These are phyloP conservation scores for Candida parachauliodes DNA, from an alignment of 805 yeast species.

Conservation along the genomic window DNA sequence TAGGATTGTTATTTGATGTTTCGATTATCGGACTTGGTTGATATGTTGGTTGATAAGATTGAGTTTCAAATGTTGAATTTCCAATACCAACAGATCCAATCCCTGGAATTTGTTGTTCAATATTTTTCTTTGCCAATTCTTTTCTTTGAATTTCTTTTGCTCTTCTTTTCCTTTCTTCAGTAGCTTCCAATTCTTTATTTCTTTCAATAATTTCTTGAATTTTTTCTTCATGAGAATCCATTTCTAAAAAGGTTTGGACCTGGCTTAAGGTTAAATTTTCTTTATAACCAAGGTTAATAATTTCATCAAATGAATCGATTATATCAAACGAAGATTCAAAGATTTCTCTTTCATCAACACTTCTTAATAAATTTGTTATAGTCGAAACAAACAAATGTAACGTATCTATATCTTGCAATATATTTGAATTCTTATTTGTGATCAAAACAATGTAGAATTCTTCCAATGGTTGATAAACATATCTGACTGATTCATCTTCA, in stretches of 20 bases:
- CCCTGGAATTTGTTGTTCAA: slow-evolving; percentile 41
- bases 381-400: slow-evolving; percentile 81
- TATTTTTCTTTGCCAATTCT: slow-evolving; percentile 63
- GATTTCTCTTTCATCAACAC: slow-evolving; percentile 78
- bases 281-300: slow-evolving; percentile 82
- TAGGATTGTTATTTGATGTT: slow-evolving; percentile 4
- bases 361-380: slow-evolving; percentile 67
- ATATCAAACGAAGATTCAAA: slow-evolving; percentile 84
- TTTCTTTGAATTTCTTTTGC: slow-evolving; percentile 86
- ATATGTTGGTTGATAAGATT: slow-evolving; percentile 27
- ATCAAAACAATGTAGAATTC: slow-evolving; percentile 87
- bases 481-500: slow-evolving; percentile 88
- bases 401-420: slow-evolving; percentile 91
- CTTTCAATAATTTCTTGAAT: slow-evolving; percentile 96
- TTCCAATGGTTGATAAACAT: slow-evolving; percentile 93
- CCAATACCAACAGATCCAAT: slow-evolving; percentile 5
- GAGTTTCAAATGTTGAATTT: slow-evolving; percentile 12
- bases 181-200: slow-evolving; percentile 94
- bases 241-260: slow-evolving; percentile 83
- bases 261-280: slow-evolving; percentile 82
- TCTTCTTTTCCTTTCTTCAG: slow-evolving; percentile 92
- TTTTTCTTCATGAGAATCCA: slow-evolving; percentile 98
- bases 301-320: slow-evolving; percentile 90
- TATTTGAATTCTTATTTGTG: slow-evolving; percentile 87
- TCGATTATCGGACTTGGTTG: slow-evolving; percentile 24